phyloP scores from a whole-genome alignment of 148 eudicot species.

The Rhododendron simsii region DNA sequence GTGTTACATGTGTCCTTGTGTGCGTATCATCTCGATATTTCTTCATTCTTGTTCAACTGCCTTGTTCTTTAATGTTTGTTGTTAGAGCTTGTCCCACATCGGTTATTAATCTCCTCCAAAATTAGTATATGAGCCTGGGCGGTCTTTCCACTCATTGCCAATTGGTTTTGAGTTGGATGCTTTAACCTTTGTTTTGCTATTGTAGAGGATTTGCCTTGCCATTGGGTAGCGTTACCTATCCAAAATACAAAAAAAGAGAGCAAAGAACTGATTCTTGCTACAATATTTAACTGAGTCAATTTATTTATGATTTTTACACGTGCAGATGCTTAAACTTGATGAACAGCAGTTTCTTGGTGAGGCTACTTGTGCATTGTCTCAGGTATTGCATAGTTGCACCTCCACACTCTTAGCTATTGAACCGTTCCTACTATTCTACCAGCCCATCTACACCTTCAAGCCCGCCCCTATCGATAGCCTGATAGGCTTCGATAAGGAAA shows the following conservation, averaged over 20 bases:
- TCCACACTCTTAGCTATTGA: not conserved
- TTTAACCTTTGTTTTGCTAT: not conserved
- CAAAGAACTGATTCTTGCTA: not conserved
- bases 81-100: too few relatives aligned
- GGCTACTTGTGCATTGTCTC: constrained; percentile 79
- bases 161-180: too few relatives aligned
- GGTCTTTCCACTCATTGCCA: too few relatives aligned
- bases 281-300: not conserved
- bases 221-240: not conserved
- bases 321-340: constrained; percentile 83
- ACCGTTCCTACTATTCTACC: not conserved
- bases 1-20: not conserved
- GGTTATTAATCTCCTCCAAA: too few relatives aligned
- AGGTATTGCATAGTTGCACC: constrained; percentile 41
- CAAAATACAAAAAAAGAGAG: not conserved
- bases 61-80: not conserved
- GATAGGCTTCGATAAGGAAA: not conserved
- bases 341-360: constrained; percentile 96
- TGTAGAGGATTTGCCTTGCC: not conserved
- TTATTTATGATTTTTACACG: constrained; percentile 3
- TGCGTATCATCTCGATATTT: not conserved
- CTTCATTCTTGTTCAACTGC: not conserved
- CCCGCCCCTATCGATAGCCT: not conserved
- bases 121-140: too few relatives aligned
- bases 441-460: not conserved